Conservation (phyloP, 805 yeast genomes). For the Cyberlindnera galapagoensis region DNA sequence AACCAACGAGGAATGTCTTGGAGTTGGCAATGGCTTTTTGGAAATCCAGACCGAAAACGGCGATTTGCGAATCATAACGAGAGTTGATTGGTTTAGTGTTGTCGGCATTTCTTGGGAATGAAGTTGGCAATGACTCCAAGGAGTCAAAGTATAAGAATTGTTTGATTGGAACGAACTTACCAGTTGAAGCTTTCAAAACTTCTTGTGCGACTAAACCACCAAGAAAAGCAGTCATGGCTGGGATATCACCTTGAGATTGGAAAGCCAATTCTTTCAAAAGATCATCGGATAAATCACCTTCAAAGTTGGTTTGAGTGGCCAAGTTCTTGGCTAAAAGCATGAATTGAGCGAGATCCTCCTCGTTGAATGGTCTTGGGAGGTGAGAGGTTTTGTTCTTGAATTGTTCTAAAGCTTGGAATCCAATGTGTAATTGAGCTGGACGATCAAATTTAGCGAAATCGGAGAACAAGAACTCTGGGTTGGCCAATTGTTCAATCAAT, state of each 20-base stretch:
- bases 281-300: conserved; percentile 59
- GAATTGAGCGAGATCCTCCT: conserved; percentile 66
- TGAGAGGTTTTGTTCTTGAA: conserved; percentile 54
- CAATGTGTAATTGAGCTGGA: conserved; percentile 85
- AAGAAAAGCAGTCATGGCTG: conserved; percentile 80
- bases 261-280: conserved; percentile 66
- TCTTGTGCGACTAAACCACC: conserved; percentile 98
- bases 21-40: conserved; percentile 70
- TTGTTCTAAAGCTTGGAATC: conserved; percentile 81
- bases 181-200: conserved; percentile 89
- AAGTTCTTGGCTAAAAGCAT: conserved; percentile 53
- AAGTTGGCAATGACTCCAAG: conserved; percentile 77
- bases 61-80: conserved; percentile 92
- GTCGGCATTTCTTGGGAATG: conserved; percentile 58
- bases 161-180: conserved; percentile 89
- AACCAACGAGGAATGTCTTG: conserved; percentile 85
- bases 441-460: conserved; percentile 95
- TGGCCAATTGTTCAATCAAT: conserved; percentile 54
- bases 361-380: conserved; percentile 73
- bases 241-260: conserved; percentile 89
- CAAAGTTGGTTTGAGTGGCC: conserved; percentile 46
- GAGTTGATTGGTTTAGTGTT: conserved; percentile 70
- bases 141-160: conserved; percentile 94
- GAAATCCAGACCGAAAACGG: conserved; percentile 80
- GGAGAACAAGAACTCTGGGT: conserved; percentile 74